These are phyloP conservation scores for Solanum paucissectum DNA, from an alignment of 257 asterid species.

Conservation along the genomic window DNA sequence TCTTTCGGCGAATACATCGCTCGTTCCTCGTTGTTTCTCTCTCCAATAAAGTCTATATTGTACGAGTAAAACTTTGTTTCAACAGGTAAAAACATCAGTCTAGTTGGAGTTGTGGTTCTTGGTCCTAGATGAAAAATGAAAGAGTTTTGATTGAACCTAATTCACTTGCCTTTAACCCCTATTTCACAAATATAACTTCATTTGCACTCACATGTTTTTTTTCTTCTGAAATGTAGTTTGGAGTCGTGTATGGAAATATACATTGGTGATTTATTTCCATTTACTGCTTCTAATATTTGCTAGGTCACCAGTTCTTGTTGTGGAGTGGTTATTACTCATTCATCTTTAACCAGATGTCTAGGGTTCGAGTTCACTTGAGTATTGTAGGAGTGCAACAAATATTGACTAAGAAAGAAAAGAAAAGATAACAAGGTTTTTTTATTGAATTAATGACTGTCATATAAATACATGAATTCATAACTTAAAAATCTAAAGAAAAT, in stretches of 20 bases:
- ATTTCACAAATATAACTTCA: not conserved
- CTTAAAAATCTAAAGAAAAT: too few relatives aligned
- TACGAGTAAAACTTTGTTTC: not conserved
- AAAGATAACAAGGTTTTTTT: too few relatives aligned
- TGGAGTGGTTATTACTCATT: not conserved
- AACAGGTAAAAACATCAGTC: not conserved
- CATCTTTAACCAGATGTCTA: not conserved
- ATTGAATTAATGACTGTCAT: too few relatives aligned
- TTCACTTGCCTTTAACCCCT: not conserved
- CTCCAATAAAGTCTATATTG: not conserved
- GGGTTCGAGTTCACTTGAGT: too few relatives aligned
- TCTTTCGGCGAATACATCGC: not conserved
- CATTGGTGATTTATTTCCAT: not conserved
- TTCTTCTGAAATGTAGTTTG: too few relatives aligned
- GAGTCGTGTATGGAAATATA: not conserved
- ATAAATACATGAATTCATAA: too few relatives aligned
- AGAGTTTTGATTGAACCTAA: not conserved
- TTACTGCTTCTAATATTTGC: not conserved
- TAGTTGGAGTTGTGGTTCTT: not conserved
- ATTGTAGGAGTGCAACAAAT: too few relatives aligned
- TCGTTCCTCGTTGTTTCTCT: not conserved
- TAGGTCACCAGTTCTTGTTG: not conserved
- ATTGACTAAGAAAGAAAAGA: too few relatives aligned
- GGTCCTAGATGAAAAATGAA: not conserved
- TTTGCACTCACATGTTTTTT: not conserved